phyloP scores from a whole-genome alignment of 306 rosid species.

The Lagenaria siceraria region DNA sequence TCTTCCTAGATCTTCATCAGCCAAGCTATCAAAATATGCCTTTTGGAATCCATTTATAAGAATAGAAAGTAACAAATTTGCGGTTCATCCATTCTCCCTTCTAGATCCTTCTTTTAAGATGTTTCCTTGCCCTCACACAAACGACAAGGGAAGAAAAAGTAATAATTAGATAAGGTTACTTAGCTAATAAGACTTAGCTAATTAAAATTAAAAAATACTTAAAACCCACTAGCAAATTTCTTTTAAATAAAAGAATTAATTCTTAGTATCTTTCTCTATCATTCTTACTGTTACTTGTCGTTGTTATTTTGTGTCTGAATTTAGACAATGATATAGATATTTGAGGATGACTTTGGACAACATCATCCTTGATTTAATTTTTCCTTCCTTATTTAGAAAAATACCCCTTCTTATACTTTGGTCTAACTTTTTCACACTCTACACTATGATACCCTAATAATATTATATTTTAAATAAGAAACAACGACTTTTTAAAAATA shows the following conservation, averaged over 20 bases:
- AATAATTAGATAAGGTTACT: neutral
- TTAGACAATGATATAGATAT: neutral
- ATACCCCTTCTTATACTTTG: neutral
- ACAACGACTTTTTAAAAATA: no score
- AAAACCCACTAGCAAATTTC: neutral
- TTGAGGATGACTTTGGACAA: neutral
- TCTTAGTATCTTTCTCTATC: neutral
- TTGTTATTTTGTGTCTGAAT: neutral
- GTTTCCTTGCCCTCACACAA: neutral
- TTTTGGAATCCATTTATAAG: no score
- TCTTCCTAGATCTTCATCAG: no score
- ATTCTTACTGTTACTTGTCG: neutral
- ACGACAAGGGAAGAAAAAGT: neutral
- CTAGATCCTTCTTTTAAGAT: neutral
- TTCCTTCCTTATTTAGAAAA: neutral
- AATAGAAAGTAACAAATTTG: neutral
- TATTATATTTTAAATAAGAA: neutral
- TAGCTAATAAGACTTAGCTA: neutral
- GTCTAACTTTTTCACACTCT: neutral
- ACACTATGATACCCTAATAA: neutral
- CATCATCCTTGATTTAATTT: neutral
- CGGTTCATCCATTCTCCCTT: neutral
- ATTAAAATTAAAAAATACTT: no score
- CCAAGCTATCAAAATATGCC: no score
- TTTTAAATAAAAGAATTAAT: neutral